These are phyloP conservation scores for Pichia sp. DNA, from an alignment of 1,139 yeast genomes.

Conservation along the genomic window DNA sequence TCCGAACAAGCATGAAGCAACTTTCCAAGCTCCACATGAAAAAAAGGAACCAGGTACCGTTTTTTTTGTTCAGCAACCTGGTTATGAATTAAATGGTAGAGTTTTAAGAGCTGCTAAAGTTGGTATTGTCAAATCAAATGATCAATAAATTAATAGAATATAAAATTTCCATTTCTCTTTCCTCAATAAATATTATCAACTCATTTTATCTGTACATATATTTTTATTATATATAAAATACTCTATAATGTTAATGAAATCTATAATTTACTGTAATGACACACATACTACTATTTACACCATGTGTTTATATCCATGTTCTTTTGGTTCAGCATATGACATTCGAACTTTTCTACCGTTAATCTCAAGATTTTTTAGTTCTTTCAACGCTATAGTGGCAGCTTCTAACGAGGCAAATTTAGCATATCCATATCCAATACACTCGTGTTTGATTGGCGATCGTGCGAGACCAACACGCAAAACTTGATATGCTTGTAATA, in stretches of 20 bases:
- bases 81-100: conserved; percentile 79
- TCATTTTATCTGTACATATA: not conserved
- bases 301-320: conserved; percentile 20
- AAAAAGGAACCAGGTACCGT: conserved; percentile 91
- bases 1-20: conserved; percentile 90
- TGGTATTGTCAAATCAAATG: conserved; percentile 70
- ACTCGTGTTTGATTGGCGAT: conserved; percentile 22
- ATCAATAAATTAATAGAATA: conserved; percentile 18
- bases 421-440: conserved; percentile 50
- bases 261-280: not conserved
- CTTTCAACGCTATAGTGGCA: conserved; percentile 41
- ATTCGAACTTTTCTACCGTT: conserved; percentile 40
- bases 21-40: conserved; percentile 82
- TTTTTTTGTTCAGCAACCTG: conserved; percentile 88
- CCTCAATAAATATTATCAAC: conserved; percentile 9
- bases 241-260: not conserved
- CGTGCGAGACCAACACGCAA: conserved; percentile 24
- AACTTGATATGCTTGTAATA: conserved; percentile 23
- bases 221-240: not conserved
- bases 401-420: conserved; percentile 40
- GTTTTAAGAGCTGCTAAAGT: conserved; percentile 96
- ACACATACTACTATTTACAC: conserved; percentile 15
- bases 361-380: conserved; percentile 35
- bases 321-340: conserved; percentile 41
- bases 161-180: not conserved